Percentiles rank a stretch among this genome's conserved stretches.
These are phyloP conservation scores for Akanthomyces muscarius DNA, from an alignment of 2,329 filamentous ascomycete species.

Conservation along the genomic window DNA sequence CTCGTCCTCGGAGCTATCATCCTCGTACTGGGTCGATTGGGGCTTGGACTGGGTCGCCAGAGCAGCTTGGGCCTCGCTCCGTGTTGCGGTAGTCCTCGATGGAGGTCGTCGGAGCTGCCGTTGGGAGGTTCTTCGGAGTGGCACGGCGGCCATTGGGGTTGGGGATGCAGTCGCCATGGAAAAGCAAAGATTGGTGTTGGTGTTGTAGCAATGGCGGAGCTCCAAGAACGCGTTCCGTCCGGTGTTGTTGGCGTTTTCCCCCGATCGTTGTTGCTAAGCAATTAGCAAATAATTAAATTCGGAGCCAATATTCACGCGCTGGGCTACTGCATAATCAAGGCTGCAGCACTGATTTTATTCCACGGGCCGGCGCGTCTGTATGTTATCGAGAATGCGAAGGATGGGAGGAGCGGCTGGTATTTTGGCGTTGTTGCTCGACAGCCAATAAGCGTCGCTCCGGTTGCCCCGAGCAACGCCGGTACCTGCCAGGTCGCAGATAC, in stretches of 20 bases:
- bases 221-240: constrained; percentile 11
- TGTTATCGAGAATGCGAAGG: constrained; percentile 9
- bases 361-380: constrained; percentile 3
- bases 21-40: constrained; percentile 44
- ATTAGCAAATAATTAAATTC: constrained; percentile 3
- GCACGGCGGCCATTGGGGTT: constrained; percentile 50
- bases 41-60: constrained; percentile 27
- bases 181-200: not conserved
- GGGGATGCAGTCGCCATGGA: constrained; percentile 52
- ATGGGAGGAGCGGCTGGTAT: constrained; percentile 20
- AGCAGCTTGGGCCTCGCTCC: constrained; percentile 42
- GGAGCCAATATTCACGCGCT: constrained; percentile 14
- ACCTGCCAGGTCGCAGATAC: not conserved
- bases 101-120: constrained; percentile 51
- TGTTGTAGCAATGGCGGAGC: not conserved
- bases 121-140: constrained; percentile 50
- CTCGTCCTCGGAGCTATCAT: constrained; percentile 93
- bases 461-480: constrained; percentile 14
- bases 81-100: constrained; percentile 42
- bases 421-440: constrained; percentile 23
- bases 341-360: constrained; percentile 1
- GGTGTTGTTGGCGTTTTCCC: not conserved
- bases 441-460: constrained; percentile 29
- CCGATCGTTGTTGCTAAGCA: not conserved
- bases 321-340: constrained; percentile 10